phyloP scores from a whole-genome alignment of 2,329 filamentous ascomycete species.

The Aureobasidium lini region DNA sequence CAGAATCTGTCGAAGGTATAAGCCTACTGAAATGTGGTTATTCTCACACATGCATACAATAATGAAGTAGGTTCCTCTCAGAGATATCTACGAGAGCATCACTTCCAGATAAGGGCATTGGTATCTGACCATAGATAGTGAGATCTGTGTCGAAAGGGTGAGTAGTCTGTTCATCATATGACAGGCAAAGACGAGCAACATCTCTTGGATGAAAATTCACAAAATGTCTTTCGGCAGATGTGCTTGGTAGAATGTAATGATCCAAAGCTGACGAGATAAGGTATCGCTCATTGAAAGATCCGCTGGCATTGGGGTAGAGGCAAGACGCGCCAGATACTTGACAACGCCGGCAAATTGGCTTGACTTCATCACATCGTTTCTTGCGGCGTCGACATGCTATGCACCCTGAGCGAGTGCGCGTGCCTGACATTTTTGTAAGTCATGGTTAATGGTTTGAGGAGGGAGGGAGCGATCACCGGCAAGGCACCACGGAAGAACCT shows the following conservation, averaged over 20 bases:
- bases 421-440: not conserved
- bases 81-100: not conserved
- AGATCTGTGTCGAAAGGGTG: too few species aligned
- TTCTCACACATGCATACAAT: not conserved
- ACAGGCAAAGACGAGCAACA: not conserved
- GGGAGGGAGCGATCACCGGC: not conserved
- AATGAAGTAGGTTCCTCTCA: not conserved
- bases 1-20: not conserved
- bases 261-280: constrained; percentile 3
- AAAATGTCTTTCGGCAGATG: not conserved
- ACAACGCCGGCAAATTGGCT: not conserved
- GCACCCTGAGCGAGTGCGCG: constrained; percentile 3
- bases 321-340: not conserved
- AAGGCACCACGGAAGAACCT: not conserved
- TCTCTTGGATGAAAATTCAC: not conserved
- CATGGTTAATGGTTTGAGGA: not conserved
- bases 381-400: constrained; percentile 1
- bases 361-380: constrained; percentile 1
- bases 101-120: not conserved
- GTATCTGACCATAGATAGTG: not conserved
- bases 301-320: not conserved
- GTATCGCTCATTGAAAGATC: not conserved
- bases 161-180: not conserved
- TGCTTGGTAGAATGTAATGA: not conserved
- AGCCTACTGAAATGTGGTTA: not conserved